Percentiles rank a stretch among this genome's conserved stretches.
Conservation (phyloP, 139 green algal genomes). For the Gonium pectorale region DNA sequence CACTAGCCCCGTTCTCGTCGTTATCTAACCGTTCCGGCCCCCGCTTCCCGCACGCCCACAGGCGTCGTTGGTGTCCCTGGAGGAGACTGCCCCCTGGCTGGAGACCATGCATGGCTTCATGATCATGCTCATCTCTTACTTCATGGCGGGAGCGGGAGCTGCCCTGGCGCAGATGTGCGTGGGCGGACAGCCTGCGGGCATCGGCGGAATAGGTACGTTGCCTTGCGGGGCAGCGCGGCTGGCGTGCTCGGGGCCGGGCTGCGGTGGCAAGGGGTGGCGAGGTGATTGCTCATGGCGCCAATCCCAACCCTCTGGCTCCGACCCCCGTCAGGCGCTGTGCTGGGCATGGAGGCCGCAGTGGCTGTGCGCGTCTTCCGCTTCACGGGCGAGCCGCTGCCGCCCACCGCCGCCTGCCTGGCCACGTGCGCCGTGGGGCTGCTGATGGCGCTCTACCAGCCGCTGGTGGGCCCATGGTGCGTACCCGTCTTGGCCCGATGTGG, state of each 20-base stretch:
- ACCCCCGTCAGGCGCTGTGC: constrained; percentile 1
- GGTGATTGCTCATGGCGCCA: too few species aligned
- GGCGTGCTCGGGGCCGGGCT: too few species aligned
- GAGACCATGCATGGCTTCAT: background rate
- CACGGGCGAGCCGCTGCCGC: background rate
- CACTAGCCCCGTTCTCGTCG: too few species aligned
- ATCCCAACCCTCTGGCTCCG: too few species aligned
- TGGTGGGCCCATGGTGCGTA: constrained; percentile 27
- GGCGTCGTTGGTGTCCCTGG: constrained; percentile 25
- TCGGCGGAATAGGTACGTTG: constrained; percentile 21
- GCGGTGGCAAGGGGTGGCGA: too few species aligned
- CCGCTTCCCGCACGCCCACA: background rate
- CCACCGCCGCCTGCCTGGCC: background rate
- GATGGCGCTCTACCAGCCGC: constrained; percentile 32
- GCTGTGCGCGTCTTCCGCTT: background rate
- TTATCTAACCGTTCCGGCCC: background rate
- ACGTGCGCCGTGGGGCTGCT: background rate
- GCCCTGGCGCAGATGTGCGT: constrained; percentile 1
- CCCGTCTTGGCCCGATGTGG: too few species aligned
- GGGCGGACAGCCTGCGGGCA: background rate
- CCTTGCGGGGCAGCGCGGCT: too few species aligned
- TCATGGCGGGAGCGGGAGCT: background rate
- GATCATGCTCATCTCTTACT: constrained; percentile 13
- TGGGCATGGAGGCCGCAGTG: constrained; percentile 36
- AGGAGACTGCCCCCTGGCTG: constrained; percentile 30